Conservation (phyloP, 371 early-diverging fungal species). For the Catenaria anguillulae region DNA sequence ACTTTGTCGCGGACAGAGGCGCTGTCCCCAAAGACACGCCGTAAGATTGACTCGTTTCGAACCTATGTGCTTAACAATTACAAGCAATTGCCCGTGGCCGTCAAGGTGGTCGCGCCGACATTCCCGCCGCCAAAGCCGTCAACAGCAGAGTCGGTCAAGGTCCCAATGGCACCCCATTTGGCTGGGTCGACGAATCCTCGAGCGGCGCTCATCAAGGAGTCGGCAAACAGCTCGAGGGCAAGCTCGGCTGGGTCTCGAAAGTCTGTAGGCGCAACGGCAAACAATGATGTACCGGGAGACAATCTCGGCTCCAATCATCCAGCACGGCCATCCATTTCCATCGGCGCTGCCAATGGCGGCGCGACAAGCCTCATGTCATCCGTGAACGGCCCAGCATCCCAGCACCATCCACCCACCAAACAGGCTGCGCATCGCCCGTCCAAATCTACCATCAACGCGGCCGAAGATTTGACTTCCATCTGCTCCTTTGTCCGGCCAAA, state of each 20-base stretch:
- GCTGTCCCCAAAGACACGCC: constrained; percentile 2
- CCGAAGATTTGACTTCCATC: neutral
- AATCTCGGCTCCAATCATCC: too few relatives aligned
- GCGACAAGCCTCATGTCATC: too few relatives aligned
- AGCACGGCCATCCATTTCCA: too few relatives aligned
- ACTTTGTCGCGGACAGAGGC: neutral
- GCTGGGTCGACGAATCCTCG: neutral
- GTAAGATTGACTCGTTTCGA: neutral
- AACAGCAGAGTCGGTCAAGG: neutral
- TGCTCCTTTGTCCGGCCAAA: constrained; percentile 2
- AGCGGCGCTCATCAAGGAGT: neutral
- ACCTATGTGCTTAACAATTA: constrained; percentile 5
- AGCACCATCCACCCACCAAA: too few relatives aligned
- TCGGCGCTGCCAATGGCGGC: too few relatives aligned
- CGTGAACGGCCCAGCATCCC: too few relatives aligned
- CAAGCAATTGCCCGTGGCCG: constrained; percentile 4
- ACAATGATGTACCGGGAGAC: too few relatives aligned
- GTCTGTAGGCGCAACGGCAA: too few relatives aligned
- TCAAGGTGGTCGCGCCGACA: neutral
- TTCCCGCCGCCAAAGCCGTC: neutral
- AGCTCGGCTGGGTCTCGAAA: too few relatives aligned
- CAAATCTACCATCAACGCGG: too few relatives aligned
- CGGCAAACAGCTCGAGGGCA: neutral
- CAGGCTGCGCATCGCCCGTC: too few relatives aligned
- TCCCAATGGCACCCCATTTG: neutral